A percentile compares a stretch with the other conserved stretches of the same genome.
Evolutionary conservation across 805 yeast genomes (phyloP).

Genomic region (Millerago galiae): DNA sequence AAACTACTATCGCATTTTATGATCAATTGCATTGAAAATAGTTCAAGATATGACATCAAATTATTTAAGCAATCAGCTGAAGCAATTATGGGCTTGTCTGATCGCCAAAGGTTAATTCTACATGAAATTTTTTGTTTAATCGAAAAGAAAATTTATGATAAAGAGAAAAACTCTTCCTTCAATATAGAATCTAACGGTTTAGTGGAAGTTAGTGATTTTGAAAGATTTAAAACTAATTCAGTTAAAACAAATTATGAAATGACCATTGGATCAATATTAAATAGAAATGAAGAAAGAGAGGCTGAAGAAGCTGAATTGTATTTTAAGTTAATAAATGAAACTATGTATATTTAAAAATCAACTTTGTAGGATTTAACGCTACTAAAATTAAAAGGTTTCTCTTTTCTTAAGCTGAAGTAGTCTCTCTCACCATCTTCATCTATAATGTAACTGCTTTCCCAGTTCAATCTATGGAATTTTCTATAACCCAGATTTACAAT

Average conservation of each 20-base stretch:
- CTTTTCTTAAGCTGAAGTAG: slow-evolving; percentile 56
- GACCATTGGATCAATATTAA: neutral
- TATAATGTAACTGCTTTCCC: slow-evolving; percentile 59
- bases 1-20: slow-evolving; percentile 37
- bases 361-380: slow-evolving; percentile 39
- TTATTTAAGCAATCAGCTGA: slow-evolving; percentile 1
- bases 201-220: slow-evolving; percentile 3
- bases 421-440: slow-evolving; percentile 52
- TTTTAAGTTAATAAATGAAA: neutral
- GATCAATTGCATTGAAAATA: slow-evolving; percentile 11
- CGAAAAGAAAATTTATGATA: neutral
- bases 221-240: neutral
- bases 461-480: slow-evolving; percentile 62
- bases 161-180: neutral
- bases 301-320: neutral
- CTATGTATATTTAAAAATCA: neutral
- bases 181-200: neutral
- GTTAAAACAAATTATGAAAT: neutral
- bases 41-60: neutral
- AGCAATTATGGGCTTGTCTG: neutral
- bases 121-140: slow-evolving; percentile 14
- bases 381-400: slow-evolving; percentile 73
- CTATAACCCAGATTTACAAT: slow-evolving; percentile 55
- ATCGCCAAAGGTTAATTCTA: slow-evolving; percentile 5
- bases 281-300: neutral